Base-by-base conservation (phyloP, 352 stramenopile species). In the Globisporangium echinulatum region DNA sequence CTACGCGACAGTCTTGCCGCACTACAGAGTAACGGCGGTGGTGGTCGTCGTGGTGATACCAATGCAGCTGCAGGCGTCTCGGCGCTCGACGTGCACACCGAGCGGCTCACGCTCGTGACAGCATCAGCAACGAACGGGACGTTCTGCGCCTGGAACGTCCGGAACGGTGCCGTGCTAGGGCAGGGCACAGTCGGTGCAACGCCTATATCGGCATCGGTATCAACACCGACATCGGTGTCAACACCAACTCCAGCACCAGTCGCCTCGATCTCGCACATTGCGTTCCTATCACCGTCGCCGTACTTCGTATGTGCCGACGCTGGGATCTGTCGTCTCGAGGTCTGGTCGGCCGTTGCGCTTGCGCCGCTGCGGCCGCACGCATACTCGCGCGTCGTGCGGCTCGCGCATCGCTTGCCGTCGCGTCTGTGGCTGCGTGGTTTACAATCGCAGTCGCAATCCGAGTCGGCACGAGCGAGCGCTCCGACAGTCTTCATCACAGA, bases 81-180 rank as follows among this genome's bases (percentile, higher is more conserved):
- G 5, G 54, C 49, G n/a, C 69, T 87, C 33, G 72, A 75, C 49
- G 53, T 68, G 7, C 62, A 81, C 46, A 43, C 50, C 4, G 53
- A 68, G 6, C 47, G 70, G 7, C 47, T 62, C 9, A 61, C 64
- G 7, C 47, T 87, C 2, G 46, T 80, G 17, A 71, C 74, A 7
- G 59, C 65, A 3, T 85, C 72, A 1, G 61, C 63, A 5, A 58
- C 49, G 19, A 62, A 79, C 38, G 62, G 56, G 0, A 70, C 55
- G 0, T 81, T 85, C 48, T 85, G 75, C 36, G 59, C 77, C 6
- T 87, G 77, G 77, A 81, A 79, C 54, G 33, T 81, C 9, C 68
- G 70, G 42, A 78, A 77, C 52, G 68, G 58, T 0, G 54, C 64
- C 4, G 63, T 83, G 3, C 37, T 74, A 15, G 69, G 58, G 25